Evolutionary conservation across 2,329 filamentous ascomycete species (phyloP), one percentile per base, ranked within the genome.

Genomic region (Sclerotinia nivalis): DNA sequence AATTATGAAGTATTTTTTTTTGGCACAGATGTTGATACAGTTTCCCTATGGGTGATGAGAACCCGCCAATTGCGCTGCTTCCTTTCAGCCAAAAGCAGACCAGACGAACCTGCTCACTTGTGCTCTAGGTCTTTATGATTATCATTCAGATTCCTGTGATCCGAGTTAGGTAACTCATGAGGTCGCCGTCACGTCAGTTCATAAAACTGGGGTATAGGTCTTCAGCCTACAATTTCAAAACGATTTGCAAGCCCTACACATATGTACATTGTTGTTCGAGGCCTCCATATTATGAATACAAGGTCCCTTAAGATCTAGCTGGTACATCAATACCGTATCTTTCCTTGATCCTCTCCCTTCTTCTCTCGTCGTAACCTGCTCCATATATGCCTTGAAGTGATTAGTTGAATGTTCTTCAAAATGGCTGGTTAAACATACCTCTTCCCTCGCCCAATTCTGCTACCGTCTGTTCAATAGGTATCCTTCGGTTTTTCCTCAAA

Each of bases 301-400:
- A 66, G n/a, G 68, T 68, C 64, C 71, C 31, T 49, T 72, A 77
- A 73, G 77, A 75, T 67, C 73, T 76, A 22, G 73, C 74, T 34
- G 77, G 77, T 22, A 92, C 87, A 74, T 92, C 89, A 74, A 91
- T 86, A 69, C 89, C 89, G 76, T 92, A 92, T 75, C 85, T 87
- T 79, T 89, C 86, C 82, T 90, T 88, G 79, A 93, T 84, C 75
- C 88, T 83, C 79, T 90, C 84, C 72, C 84, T 84, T 78, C 90
- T 86, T 80, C 90, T 82, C 82, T 92, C 89, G 68, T 86, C 87
- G 75, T 91, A 92, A 40, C 89, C 89, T 28, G 88, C 87, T 28
- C 82, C 88, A 75, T 89, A 87, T 73, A 92, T 88, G 66, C 89
- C 90, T 92, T 74, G 43, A 34, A 45, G 49, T 37, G 40, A 55